Evolutionary conservation across 768 basidiomycete species (phyloP), one percentile per base, ranked within the genome.

Genomic region (Agrocybe praecox): DNA sequence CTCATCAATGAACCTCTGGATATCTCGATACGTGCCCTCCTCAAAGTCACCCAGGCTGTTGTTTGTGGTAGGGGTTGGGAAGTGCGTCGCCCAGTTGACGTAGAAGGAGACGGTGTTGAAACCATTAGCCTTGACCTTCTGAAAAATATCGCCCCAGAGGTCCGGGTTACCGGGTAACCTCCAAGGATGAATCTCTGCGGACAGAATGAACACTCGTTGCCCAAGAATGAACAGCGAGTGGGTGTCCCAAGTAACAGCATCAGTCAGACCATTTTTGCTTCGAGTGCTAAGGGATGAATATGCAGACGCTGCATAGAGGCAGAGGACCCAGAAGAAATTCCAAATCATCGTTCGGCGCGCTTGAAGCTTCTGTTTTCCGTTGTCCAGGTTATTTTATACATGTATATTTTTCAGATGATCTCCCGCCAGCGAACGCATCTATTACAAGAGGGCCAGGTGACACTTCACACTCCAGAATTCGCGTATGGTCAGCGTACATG

Each of bases 181-280:
- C 79, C 82, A 87, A 15, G 86, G 80, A 62, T 88, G 85, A 52
- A 85, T 72, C 65, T 88, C 86, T 23, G 85, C 87, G 10, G 81
- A 82, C 36, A 84, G 77, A 44, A 86, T 75, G 69, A 85, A 86
- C 21, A 80, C 61, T 7, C 84, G 75, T 59, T 85, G 82, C 6
- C 82, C 84, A 0, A 79, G 72, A 46, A 88, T 80, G 64, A 75
- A 85, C 7, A 87, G 71, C 1, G 84, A 86, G 55, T 83, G 77
- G 46, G 79, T 67, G 64, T 88, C 86, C 86, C 86, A 88, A 2
- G 80, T 79, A 17, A 85, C 82, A 5, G 68, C 70, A 40, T 79
- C 66, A 3, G 79, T 80, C 47, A 82, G 69, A 0, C 80, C 78
- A 8, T 80, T 82, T 2, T 79, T 65, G 52, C 65, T 65, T 46